Conservation (phyloP, 2,329 filamentous ascomycete species). For the Aspergillus floridensis region DNA sequence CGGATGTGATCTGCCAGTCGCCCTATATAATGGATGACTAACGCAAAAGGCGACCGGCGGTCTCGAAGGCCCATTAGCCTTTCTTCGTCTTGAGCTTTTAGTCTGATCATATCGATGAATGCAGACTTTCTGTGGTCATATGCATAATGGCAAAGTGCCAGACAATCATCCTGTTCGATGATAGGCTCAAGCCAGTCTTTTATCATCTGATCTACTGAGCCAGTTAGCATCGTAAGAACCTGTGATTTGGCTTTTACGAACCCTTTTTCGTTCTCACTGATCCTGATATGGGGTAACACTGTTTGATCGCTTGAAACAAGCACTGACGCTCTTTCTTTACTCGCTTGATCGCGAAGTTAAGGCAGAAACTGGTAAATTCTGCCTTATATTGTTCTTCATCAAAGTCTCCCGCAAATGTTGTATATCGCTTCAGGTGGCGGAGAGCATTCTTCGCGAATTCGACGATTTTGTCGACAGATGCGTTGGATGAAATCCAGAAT, state of each 20-base stretch:
- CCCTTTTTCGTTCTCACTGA: constrained; percentile 5
- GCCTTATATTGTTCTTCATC: not conserved
- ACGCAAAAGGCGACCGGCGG: constrained; percentile 24
- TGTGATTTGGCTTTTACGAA: constrained; percentile 3
- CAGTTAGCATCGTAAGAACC: constrained; percentile 1
- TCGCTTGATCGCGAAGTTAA: constrained; percentile 13
- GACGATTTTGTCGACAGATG: constrained; percentile 18
- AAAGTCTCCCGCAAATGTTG: not conserved
- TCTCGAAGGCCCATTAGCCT: not conserved
- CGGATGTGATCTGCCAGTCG: constrained; percentile 47
- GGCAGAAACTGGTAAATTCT: constrained; percentile 12
- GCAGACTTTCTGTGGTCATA: constrained; percentile 14
- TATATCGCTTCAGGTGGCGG: constrained; percentile 3
- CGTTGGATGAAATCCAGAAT: constrained; percentile 49
- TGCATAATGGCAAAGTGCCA: constrained; percentile 15
- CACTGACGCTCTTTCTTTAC: constrained; percentile 11
- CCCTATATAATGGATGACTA: constrained; percentile 45
- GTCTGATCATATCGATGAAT: not conserved
- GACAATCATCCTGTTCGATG: not conserved
- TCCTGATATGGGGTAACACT: constrained; percentile 9
- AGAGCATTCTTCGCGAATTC: constrained; percentile 34
- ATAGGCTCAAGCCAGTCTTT: not conserved
- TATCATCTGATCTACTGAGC: constrained; percentile 1
- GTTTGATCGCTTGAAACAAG: constrained; percentile 7
- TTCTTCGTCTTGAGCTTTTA: constrained; percentile 8